Evolutionary conservation across 805 yeast species (phyloP).

Genomic region (Barnettozyma pratensis): DNA sequence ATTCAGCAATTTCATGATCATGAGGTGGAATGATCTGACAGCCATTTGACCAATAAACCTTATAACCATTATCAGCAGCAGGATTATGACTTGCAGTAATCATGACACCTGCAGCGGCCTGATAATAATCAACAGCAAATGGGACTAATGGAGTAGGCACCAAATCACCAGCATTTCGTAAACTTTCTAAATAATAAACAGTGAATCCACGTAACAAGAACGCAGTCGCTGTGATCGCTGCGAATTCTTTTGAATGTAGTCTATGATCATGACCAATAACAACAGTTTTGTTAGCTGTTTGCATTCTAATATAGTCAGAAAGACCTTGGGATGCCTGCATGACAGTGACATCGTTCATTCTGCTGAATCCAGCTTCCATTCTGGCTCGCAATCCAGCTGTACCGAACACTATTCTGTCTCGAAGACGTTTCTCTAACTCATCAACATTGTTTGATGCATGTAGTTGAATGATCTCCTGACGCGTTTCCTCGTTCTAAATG

Average conservation of each 20-base stretch:
- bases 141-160: slow-evolving; percentile 94
- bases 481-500: slow-evolving; percentile 36
- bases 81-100: slow-evolving; percentile 89
- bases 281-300: slow-evolving; percentile 32
- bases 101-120: slow-evolving; percentile 84
- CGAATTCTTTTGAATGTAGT: slow-evolving; percentile 72
- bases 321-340: slow-evolving; percentile 87
- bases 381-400: slow-evolving; percentile 87
- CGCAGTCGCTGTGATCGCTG: slow-evolving; percentile 70
- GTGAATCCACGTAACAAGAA: slow-evolving; percentile 64
- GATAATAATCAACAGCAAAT: slow-evolving; percentile 60
- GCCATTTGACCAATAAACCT: slow-evolving; percentile 90
- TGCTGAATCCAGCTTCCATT: slow-evolving; percentile 87
- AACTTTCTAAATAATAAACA: slow-evolving; percentile 55
- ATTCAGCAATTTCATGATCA: slow-evolving; percentile 64
- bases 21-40: slow-evolving; percentile 96
- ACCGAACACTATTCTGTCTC: slow-evolving; percentile 72
- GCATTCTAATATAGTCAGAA: slow-evolving; percentile 41
- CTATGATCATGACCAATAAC: slow-evolving; percentile 94
- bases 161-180: slow-evolving; percentile 23
- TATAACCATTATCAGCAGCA: slow-evolving; percentile 85
- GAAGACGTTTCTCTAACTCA: slow-evolving; percentile 47
- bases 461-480: slow-evolving; percentile 48
- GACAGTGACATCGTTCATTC: slow-evolving; percentile 87
- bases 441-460: slow-evolving; percentile 32